Base-by-base conservation (phyloP, 345 rosid species). In the Arabidopsis suecica region DNA sequence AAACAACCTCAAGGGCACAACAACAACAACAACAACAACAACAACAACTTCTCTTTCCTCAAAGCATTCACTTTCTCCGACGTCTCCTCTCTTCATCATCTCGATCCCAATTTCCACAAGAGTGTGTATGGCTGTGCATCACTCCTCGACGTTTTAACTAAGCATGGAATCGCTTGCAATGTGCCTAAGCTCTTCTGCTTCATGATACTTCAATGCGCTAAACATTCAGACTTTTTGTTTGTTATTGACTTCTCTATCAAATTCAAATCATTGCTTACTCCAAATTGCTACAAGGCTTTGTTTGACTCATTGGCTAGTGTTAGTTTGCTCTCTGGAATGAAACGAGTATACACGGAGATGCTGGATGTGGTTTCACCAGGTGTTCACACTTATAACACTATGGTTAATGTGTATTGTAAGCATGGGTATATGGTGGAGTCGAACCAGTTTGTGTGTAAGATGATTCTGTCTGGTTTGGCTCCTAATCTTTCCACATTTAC, bases 201-300 rank as follows among this genome's bases (percentile, higher is more conserved):
- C 47, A 42, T 42, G 47, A 42, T 12, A 42, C 47, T 42, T 5
- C 18, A 45, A 45, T 45, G 49, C 18, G 49, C 14, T 14, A 45
- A 45, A 14, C 3, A 45, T 14, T 14, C 20, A 14, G 20, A 45
- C 18, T 45, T 5, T 45, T n/a, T 45, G 49, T 45, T 45, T 45
- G 49, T 45, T 45, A n/a, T 45, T 14, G 49, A 45, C 49, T 45
- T 45, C 18, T 45, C 49, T 45, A n/a, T n/a, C 49, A 45, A 45
- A 45, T 45, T 14, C 49, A 45, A n/a, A 14, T n/a, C 49, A 44
- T 14, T 44, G 48, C 48, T 44, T 14, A 44, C 16, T 44, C 48
- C 18, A 16, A 45, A 14, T n/a, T 45, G 20, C 49, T n/a, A 45
- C 49, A n/a, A 45, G 18, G 9, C 3, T 45, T 45, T 45, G 20